These are phyloP conservation scores for Hyparrhenia diplandra DNA, from an alignment of 176 grass and related monocot genomes.

Conservation along the genomic window DNA sequence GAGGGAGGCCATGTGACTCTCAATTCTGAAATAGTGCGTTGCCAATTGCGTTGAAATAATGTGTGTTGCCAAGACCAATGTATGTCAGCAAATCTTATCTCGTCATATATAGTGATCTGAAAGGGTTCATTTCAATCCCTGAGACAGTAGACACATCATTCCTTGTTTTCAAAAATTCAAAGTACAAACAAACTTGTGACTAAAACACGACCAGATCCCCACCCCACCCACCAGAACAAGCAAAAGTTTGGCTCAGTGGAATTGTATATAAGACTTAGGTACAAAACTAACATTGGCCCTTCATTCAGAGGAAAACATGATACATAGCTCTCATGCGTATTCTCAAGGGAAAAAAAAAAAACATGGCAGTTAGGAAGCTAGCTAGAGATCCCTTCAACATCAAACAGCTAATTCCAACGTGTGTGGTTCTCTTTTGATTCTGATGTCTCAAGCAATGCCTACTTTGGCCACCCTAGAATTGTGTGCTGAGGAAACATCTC, in stretches of 20 bases:
- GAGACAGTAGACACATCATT: neutral
- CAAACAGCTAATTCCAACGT: constrained; percentile 26
- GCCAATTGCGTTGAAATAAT: too few relatives aligned
- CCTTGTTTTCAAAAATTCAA: neutral
- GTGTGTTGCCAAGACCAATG: constrained; percentile 1
- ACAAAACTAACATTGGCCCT: neutral
- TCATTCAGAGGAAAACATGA: neutral
- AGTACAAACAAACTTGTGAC: constrained; percentile 3
- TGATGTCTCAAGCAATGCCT: constrained; percentile 22
- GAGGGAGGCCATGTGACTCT: constrained; percentile 12
- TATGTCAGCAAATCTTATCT: neutral
- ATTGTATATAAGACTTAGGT: neutral
- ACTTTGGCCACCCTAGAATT: constrained; percentile 15
- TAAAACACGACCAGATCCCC: neutral
- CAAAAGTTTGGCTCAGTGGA: neutral
- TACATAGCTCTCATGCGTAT: neutral
- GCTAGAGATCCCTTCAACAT: neutral
- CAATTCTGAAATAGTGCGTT: neutral
- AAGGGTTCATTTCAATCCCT: constrained; percentile 17
- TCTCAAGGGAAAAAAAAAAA: neutral
- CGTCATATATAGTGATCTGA: neutral
- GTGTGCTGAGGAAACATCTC: constrained; percentile 1
- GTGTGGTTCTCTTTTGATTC: constrained; percentile 14
- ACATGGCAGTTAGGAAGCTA: constrained; percentile 28
- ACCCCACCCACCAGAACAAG: neutral